Percentiles rank a stretch among this genome's conserved stretches.
Conservation (phyloP, 139 green algal species). For the Chlorella sp. region DNA sequence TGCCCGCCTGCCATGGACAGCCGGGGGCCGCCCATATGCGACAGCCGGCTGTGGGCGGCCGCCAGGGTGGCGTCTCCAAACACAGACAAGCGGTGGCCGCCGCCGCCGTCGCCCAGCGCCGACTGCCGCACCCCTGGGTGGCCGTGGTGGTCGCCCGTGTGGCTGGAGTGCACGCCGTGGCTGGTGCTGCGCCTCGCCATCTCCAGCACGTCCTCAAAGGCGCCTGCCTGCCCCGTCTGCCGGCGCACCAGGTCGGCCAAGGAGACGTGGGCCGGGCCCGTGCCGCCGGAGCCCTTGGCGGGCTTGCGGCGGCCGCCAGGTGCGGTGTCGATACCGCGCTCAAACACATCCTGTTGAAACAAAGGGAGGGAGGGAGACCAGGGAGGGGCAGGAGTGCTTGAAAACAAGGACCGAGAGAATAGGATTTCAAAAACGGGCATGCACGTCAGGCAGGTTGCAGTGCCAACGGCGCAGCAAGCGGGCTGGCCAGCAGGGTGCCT, state of each 20-base stretch:
- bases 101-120: not conserved
- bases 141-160: not conserved
- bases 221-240: conserved; percentile 7
- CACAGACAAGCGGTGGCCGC: not conserved
- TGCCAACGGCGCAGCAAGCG: not conserved
- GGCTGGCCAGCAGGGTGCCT: no score
- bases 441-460: no score
- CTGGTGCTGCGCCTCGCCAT: conserved; percentile 1
- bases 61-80: conserved; percentile 8
- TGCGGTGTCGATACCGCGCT: conserved; percentile 12
- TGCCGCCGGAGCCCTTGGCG: not conserved
- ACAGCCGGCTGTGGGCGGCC: not conserved
- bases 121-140: not conserved
- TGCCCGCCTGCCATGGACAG: not conserved
- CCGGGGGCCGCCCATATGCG: not conserved
- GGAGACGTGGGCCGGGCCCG: not conserved
- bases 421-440: no score
- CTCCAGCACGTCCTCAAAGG: not conserved
- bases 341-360: conserved; percentile 19
- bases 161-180: conserved; percentile 3
- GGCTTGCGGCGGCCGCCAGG: conserved; percentile 11
- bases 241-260: conserved; percentile 10
- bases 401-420: not conserved
- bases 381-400: not conserved
- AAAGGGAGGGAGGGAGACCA: not conserved